Conservation (phyloP, 805 yeast species). For the Saturnispora silvae region DNA sequence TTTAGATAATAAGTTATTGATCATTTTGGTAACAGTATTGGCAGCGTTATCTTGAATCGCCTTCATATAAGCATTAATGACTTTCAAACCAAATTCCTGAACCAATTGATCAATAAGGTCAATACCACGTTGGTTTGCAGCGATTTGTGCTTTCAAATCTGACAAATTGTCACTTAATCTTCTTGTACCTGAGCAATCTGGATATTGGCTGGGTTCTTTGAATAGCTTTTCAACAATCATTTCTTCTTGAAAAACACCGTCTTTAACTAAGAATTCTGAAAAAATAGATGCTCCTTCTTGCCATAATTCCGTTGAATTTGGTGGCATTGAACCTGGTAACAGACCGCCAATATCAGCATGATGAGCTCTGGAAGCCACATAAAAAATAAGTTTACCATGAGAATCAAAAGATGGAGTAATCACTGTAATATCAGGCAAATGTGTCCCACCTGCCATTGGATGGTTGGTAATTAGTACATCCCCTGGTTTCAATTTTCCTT, state of each 20-base stretch:
- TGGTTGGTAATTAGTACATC: slow-evolving; percentile 73
- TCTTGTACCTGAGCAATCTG: slow-evolving; percentile 87
- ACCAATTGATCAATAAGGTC: slow-evolving; percentile 49
- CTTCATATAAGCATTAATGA: slow-evolving; percentile 62
- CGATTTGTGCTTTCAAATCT: slow-evolving; percentile 76
- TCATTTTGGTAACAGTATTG: slow-evolving; percentile 48
- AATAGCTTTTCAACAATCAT: slow-evolving; percentile 48
- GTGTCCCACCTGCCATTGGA: slow-evolving; percentile 81
- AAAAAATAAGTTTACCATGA: slow-evolving; percentile 53
- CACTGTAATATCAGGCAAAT: slow-evolving; percentile 83
- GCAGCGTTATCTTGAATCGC: slow-evolving; percentile 80
- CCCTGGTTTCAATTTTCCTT: slow-evolving; percentile 52
- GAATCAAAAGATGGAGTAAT: slow-evolving; percentile 76
- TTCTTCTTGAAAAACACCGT: slow-evolving; percentile 68
- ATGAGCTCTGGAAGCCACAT: slow-evolving; percentile 91
- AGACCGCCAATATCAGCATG: slow-evolving; percentile 95
- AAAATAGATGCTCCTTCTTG: slow-evolving; percentile 89
- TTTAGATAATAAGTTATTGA: slow-evolving; percentile 35
- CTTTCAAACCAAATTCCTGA: slow-evolving; percentile 47
- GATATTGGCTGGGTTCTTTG: slow-evolving; percentile 65
- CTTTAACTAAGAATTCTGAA: slow-evolving; percentile 61
- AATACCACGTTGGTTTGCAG: slow-evolving; percentile 84
- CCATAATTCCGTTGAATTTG: slow-evolving; percentile 71
- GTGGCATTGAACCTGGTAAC: slow-evolving; percentile 92
- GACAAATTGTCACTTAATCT: slow-evolving; percentile 74